Conservation (phyloP, 2,329 filamentous ascomycete genomes). For the Fusarium sp. region DNA sequence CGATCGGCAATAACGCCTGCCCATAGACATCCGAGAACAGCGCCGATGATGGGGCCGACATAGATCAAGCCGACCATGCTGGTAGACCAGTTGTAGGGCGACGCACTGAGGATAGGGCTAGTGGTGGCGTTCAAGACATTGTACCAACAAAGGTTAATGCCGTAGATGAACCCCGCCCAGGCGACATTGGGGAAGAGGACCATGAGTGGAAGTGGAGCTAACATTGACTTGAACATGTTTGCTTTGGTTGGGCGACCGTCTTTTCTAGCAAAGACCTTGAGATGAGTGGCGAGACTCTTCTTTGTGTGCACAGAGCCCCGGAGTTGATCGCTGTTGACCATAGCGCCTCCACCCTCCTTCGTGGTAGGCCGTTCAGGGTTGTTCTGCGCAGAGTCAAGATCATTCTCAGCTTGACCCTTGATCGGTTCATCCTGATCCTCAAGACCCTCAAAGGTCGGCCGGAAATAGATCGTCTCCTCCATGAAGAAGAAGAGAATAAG, state of each 20-base stretch:
- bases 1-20: not conserved
- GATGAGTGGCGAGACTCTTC: not conserved
- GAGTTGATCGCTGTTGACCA: not conserved
- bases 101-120: not conserved
- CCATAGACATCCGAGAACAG: not conserved
- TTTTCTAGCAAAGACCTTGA: not conserved
- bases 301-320: not conserved
- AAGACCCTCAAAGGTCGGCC: not conserved
- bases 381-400: not conserved
- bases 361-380: fast-evolving
- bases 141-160: not conserved
- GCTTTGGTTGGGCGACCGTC: not conserved
- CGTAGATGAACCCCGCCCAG: not conserved
- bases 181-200: not conserved
- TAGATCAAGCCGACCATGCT: not conserved
- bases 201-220: not conserved
- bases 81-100: not conserved
- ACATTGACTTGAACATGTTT: not conserved
- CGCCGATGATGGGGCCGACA: not conserved
- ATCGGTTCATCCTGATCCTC: not conserved
- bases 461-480: not conserved
- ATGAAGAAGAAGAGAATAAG: not conserved
- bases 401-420: not conserved
- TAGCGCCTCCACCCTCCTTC: not conserved
- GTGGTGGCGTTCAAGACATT: not conserved